Evolutionary conservation across 1,284 basidiomycete genomes (phyloP).

Genomic region (Pterula multifida): DNA sequence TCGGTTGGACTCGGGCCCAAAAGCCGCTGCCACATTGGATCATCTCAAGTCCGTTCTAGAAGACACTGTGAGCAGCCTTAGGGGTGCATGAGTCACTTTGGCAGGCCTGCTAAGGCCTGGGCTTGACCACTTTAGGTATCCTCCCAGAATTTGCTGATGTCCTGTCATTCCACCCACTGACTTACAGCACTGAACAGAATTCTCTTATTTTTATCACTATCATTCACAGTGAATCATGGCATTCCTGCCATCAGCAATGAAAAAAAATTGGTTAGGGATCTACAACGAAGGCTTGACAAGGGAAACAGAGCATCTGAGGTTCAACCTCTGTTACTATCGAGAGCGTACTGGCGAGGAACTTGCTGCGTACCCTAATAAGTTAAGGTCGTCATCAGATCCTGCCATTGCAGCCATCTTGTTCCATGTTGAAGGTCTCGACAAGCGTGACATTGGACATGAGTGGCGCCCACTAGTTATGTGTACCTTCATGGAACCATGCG

Average conservation of each 20-base stretch:
- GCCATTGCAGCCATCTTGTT: not conserved
- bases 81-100: too few species aligned
- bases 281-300: too few species aligned
- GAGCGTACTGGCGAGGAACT: slow-evolving; percentile 16
- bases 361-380: slow-evolving; percentile 32
- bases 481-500: not conserved
- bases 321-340: not conserved
- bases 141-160: not conserved
- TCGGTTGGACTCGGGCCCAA: not conserved
- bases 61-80: not conserved
- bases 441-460: not conserved
- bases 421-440: not conserved
- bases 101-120: too few species aligned
- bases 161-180: not conserved
- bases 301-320: too few species aligned
- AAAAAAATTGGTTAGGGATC: too few species aligned
- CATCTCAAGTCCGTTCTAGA: not conserved
- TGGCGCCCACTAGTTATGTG: too few species aligned
- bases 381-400: slow-evolving; percentile 37
- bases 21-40: not conserved
- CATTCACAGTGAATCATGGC: too few species aligned
- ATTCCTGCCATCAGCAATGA: too few species aligned
- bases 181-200: too few species aligned
- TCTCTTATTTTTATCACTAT: too few species aligned
- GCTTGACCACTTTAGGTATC: too few species aligned